These are phyloP conservation scores for Aspergillus udagawae DNA, from an alignment of 2,329 filamentous ascomycete genomes.

Conservation along the genomic window DNA sequence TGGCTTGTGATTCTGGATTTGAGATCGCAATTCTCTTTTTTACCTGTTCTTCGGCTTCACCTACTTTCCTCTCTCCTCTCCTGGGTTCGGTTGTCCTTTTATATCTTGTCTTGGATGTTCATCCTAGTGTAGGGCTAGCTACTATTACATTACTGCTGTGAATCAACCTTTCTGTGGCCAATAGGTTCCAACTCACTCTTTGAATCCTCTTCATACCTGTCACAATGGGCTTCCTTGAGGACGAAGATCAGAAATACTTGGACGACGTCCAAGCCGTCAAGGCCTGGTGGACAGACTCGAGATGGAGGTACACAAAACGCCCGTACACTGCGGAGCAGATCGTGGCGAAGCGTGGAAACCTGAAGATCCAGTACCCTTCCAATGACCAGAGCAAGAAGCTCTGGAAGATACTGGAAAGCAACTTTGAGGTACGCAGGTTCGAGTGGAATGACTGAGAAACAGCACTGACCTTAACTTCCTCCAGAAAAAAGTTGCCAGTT, in stretches of 20 bases:
- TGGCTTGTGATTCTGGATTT: slow-evolving; percentile 27
- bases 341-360: slow-evolving; percentile 85
- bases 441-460: background rate
- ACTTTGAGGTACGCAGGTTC: slow-evolving; percentile 64
- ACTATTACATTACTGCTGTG: background rate
- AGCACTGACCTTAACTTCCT: slow-evolving; percentile 9
- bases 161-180: background rate
- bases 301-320: slow-evolving; percentile 90
- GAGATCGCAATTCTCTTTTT: background rate
- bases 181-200: slow-evolving; percentile 1
- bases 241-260: slow-evolving; percentile 70
- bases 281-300: slow-evolving; percentile 87
- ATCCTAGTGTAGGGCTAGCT: background rate
- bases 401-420: slow-evolving; percentile 80
- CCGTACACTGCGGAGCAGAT: slow-evolving; percentile 97
- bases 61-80: slow-evolving; percentile 4
- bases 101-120: slow-evolving; percentile 1
- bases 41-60: slow-evolving; percentile 4
- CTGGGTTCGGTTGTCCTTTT: slow-evolving; percentile 1
- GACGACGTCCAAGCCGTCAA: slow-evolving; percentile 84
- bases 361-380: slow-evolving; percentile 89
- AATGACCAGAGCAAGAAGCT: slow-evolving; percentile 90
- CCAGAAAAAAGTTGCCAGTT: slow-evolving; percentile 79
- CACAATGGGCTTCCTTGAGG: slow-evolving; percentile 48
- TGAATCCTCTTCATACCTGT: slow-evolving; percentile 7